Evolutionary conservation across 2,329 filamentous ascomycete genomes (phyloP), one percentile per base, ranked within the genome.

Genomic region (Cadophora gregata): DNA sequence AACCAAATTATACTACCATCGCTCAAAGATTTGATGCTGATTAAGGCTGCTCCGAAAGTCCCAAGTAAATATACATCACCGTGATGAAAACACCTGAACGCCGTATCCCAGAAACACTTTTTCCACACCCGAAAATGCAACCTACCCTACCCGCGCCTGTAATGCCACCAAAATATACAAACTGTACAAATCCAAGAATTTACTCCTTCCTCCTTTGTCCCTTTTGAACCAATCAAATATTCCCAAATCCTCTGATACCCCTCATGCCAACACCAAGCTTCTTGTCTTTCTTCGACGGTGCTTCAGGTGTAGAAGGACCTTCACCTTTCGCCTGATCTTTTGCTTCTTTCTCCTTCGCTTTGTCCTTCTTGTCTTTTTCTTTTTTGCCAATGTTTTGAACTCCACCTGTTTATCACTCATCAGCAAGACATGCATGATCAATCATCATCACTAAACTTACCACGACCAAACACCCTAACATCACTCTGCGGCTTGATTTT

Each of bases 311-410:
- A 27, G 63, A 59, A 38, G 42, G 31, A 25, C 60, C 62, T 36
- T 55, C 51, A 3, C n/a, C 66, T 70, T 70, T 67, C 24, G 63
- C 66, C 9, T 63, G 64, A 47, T 65, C 64, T 7, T 71, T 68
- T 3, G 25, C 16, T 56, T 58, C 55, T 21, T 56, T 56, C n/a
- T 56, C 53, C 16, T 58, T 58, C 1, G 55, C 31, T 27, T 58
- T 62, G 64, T 72, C 50, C 61, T 69, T 72, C 48, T 71, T 67
- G 3, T 69, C 68, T 25, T 70, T 72, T 3, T 69, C 65, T 24
- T 67, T 67, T 48, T 72, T 71, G n/a, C 84, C 84, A 67, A 83
- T 81, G 71, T 86, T 84, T 73, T 86, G 85, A 47, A 81, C 83
- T 82, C 84, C 50, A 76, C 79, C 68, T 71, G 64, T 63, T n/a